Percentiles rank a stretch among this genome's conserved stretches.
These are phyloP conservation scores for Verticillium alfalfae DNA, from an alignment of 2,329 filamentous ascomycete species.

Conservation along the genomic window DNA sequence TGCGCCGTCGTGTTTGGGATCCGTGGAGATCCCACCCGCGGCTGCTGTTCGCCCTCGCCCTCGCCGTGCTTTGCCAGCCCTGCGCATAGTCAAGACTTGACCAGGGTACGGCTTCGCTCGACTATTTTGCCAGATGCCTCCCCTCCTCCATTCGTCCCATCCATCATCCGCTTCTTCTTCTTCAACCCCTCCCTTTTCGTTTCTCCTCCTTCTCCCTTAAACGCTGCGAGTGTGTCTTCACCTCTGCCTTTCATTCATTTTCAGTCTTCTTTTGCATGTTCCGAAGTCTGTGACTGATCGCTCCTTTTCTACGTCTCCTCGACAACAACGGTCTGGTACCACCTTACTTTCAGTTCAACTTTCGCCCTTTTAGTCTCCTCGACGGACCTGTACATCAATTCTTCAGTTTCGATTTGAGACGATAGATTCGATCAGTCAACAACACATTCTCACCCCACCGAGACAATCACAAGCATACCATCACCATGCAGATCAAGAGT, in stretches of 20 bases:
- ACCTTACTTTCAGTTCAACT: slow-evolving; percentile 20
- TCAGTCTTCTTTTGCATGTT: slow-evolving; percentile 19
- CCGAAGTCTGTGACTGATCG: slow-evolving; percentile 39
- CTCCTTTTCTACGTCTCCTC: slow-evolving; percentile 28
- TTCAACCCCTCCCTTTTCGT: slow-evolving; percentile 19
- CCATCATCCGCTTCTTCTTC: slow-evolving; percentile 19
- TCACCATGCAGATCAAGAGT: slow-evolving; percentile 48
- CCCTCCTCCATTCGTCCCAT: slow-evolving; percentile 21
- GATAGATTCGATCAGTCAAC: background rate
- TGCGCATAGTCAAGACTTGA: slow-evolving; percentile 28
- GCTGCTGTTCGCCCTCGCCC: slow-evolving; percentile 7
- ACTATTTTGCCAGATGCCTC: slow-evolving; percentile 22
- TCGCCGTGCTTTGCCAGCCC: slow-evolving; percentile 9
- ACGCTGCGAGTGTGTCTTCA: slow-evolving; percentile 46
- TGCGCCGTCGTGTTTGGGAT: slow-evolving; percentile 32
- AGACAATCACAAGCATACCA: background rate
- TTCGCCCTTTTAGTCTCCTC: slow-evolving; percentile 6
- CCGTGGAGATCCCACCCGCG: slow-evolving; percentile 25
- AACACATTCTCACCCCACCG: background rate
- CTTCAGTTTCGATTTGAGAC: slow-evolving; percentile 6
- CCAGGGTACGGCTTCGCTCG: slow-evolving; percentile 29
- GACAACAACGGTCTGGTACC: slow-evolving; percentile 45
- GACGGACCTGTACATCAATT: slow-evolving; percentile 4
- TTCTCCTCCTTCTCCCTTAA: slow-evolving; percentile 28
- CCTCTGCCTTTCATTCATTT: slow-evolving; percentile 37